Base-by-base conservation (phyloP, 495 filamentous ascomycete species). In the Gamarada debralockiae region DNA sequence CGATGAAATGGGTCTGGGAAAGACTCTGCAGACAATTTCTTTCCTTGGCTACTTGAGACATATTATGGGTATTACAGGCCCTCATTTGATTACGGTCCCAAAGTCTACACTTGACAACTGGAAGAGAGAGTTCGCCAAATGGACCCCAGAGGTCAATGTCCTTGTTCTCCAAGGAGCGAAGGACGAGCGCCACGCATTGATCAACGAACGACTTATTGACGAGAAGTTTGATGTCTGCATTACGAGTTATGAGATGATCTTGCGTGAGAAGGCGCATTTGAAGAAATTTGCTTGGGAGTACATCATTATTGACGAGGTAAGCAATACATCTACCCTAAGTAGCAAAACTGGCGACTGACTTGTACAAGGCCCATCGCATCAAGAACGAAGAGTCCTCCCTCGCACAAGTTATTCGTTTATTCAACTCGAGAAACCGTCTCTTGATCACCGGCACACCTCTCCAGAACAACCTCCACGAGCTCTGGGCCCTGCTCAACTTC, bases 201-300 rank as follows among this genome's bases (percentile, higher is more conserved):
- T 99, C 68, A 87, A 89, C 55, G 91, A 97, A 15, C 87, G 89
- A 2, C 77, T 99, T 20, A 73, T 95, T 17, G 88, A 93, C 52
- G 90, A 96, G 67, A 88, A 92, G 48, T 96, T 96, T 57, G 90
- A 96, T 63, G 89, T 92, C 8, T 92, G 90, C 69, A 88, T 96
- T 56, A 96, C 90, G n/a, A 92, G 88, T 64, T 96, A 96, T 67
- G 90, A 96, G 65, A 95, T 96, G 89, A 87, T 99, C 52, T 77
- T 99, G 2, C 82, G 93, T 37, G 95, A 99, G 65, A 97, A 99
- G 71, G 76, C 89, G 0, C 90, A 96, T 62, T 70, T 99, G 40
- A 95, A 95, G 73, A 97, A 97, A 67, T 95, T 97, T 64, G 90
- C 95, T 0, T 99, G 95, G 95, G 93, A 99, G 66, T 99, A 99